Base-by-base conservation (phyloP, 83 land plant genomes). In the Isoetes engelmannii region DNA sequence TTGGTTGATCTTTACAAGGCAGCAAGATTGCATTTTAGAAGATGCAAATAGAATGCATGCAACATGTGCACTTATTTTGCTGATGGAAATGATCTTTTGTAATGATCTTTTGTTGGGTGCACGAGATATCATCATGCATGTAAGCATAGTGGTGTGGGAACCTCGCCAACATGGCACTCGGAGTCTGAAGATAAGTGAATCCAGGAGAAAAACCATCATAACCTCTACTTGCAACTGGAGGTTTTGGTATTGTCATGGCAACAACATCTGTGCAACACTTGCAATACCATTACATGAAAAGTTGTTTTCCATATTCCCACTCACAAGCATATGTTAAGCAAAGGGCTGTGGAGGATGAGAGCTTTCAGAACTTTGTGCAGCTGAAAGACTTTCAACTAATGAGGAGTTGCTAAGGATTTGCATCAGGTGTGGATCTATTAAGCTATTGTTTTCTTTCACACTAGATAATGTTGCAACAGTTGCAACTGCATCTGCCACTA, bases 351-450 rank as follows among this genome's bases (percentile, higher is more conserved):
- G n/a, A n/a, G n/a, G n/a, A n/a, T n/a, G n/a, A 28, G 37, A 28
- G 37, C 37, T 28, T 28, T 2, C 37, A 45, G 73, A 7, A 3
- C 69, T 69, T 28, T 60, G 64, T 45, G 79, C 80, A 20, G 67
- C 69, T 41, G 83, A 45, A 56, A 92, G 61, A 43, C 76, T 76
- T 65, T 87, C 87, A 21, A 92, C 48, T 69, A 89, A 46, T 55
- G 79, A 61, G 47, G 98, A 96, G 61, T 93, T 79, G 51, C 80
- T 83, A 7, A 93, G 83, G 48, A 93, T 75, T 63, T 87, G 81
- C 28, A 90, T 77, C 62, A 90, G 75, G 12, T 87, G 84, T 43
- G 50, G 87, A 66, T 93, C 96, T 51, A 90, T 87, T 73, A 77
- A 53, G 51, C 77, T 85, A 4, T 88, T 83, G 10, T 75, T 60